phyloP scores from a whole-genome alignment of 331 rosid species.

The Cydonia oblonga region DNA sequence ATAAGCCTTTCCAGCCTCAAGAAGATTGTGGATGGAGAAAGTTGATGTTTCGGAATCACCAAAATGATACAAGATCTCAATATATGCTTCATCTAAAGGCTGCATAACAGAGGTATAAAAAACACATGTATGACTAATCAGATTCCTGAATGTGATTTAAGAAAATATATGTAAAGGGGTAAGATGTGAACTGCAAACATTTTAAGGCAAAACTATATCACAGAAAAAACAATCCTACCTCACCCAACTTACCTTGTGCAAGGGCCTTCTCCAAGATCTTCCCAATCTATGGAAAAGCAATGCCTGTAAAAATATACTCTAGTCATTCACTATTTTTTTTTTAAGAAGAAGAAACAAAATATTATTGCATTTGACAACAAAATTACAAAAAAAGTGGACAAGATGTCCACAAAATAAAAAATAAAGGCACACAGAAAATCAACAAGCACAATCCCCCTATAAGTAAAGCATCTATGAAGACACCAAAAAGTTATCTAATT shows the following conservation, averaged over 20 bases:
- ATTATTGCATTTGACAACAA: no score
- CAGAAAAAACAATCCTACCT: not conserved
- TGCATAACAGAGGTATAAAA: constrained; percentile 21
- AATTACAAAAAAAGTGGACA: no score
- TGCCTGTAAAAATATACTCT: constrained; percentile 42
- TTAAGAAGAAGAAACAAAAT: no score
- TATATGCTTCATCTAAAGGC: constrained; percentile 58
- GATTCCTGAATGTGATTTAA: not conserved
- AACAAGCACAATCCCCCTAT: no score
- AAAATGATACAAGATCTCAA: constrained; percentile 55
- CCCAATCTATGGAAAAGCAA: constrained; percentile 75
- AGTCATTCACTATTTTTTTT: not conserved
- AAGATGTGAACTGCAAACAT: not conserved
- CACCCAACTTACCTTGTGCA: constrained; percentile 50
- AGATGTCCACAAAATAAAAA: no score
- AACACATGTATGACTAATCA: not conserved
- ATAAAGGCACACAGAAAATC: no score
- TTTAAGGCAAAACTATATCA: not conserved
- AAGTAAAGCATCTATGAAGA: not conserved
- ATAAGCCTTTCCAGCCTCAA: constrained; percentile 74
- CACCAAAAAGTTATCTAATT: not conserved
- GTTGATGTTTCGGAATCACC: constrained; percentile 67
- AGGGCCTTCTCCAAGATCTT: constrained; percentile 70
- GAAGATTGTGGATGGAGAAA: constrained; percentile 86
- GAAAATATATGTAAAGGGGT: not conserved